Evolutionary conservation across 2,329 filamentous ascomycete species (phyloP), one percentile per base, ranked within the genome.

Genomic region (Apiospora marii): DNA sequence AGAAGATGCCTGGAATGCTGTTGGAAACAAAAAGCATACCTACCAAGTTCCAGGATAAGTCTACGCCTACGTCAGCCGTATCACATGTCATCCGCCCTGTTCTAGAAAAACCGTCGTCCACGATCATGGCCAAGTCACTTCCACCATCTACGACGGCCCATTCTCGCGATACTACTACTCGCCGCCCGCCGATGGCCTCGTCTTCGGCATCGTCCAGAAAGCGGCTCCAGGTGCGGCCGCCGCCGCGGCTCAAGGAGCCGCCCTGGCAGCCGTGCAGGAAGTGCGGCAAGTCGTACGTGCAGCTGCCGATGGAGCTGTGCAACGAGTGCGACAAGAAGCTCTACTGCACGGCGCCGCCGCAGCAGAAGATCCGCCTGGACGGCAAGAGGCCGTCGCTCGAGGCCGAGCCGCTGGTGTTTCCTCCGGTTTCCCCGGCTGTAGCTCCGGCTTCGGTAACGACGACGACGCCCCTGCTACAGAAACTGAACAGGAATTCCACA

Each of bases 211-310:
- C 19, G 34, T 46, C 67, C 44, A 49, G 67, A n/a, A 46, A 30
- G n/a, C 44, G 67, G 27, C 27, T 49, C 34, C 67, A 49, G 44
- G 44, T 19, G 10, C 44, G 67, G n/a, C 67, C 19, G 43, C 30
- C 12, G 16, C 24, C 27, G 12, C 22, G 24, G 27, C 43, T 13
- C 43, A 69, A 69, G 24, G 27, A 2, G 44, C 67, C 44, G 44
- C 67, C 67, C 44, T 69, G 67, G 67, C 67, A 69, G 67, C 67
- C 67, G 6, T 69, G 67, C 49, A 46, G 67, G 48, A 69, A 37
- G 27, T 69, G 67, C 44, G 67, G 67, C 3, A 69, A 48, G 7
- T 69, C 67, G 44, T 69, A 69, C 67, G 67, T 69, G 67, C 67
- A 69, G 67, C 19, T 69, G 19, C 67, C 67, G 24, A 30, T 27